Conservation (phyloP, 1,284 basidiomycete species). For the Amylostereum chailletii region DNA sequence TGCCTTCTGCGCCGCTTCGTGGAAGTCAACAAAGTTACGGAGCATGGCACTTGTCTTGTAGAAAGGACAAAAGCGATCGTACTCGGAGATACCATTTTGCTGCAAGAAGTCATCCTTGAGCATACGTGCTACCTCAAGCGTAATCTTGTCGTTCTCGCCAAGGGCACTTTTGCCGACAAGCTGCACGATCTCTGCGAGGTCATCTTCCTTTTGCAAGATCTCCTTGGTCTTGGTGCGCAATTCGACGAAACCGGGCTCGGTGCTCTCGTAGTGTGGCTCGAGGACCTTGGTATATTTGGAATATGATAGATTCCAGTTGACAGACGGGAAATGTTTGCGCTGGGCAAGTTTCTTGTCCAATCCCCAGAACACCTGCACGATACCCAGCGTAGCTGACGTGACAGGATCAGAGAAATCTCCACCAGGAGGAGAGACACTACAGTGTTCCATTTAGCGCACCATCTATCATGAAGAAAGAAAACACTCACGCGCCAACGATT, state of each 20-base stretch:
- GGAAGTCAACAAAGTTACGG: constrained; percentile 92
- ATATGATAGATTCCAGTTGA: constrained; percentile 99
- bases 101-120: constrained; percentile 98
- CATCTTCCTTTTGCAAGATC: constrained; percentile 97
- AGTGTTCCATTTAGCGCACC: neutral
- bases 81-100: constrained; percentile 98
- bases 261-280: constrained; percentile 88
- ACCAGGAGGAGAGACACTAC: constrained; percentile 92
- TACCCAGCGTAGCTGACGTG: constrained; percentile 93
- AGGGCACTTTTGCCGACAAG: constrained; percentile 97
- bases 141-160: constrained; percentile 98
- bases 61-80: constrained; percentile 97
- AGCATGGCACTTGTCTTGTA: constrained; percentile 98
- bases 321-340: constrained; percentile 96
- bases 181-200: constrained; percentile 98
- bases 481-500: constrained; percentile 93
- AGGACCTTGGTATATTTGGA: constrained; percentile 97
- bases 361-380: constrained; percentile 99
- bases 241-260: constrained; percentile 90
- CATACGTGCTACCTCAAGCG: constrained; percentile 94
- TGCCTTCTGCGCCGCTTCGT: constrained; percentile 81
- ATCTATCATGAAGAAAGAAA: neutral
- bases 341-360: constrained; percentile 95
- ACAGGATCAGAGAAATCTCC: constrained; percentile 99
- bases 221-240: constrained; percentile 90